Evolutionary conservation across 1,284 basidiomycete species (phyloP).

Genomic region (Ceratobasidium sp.): DNA sequence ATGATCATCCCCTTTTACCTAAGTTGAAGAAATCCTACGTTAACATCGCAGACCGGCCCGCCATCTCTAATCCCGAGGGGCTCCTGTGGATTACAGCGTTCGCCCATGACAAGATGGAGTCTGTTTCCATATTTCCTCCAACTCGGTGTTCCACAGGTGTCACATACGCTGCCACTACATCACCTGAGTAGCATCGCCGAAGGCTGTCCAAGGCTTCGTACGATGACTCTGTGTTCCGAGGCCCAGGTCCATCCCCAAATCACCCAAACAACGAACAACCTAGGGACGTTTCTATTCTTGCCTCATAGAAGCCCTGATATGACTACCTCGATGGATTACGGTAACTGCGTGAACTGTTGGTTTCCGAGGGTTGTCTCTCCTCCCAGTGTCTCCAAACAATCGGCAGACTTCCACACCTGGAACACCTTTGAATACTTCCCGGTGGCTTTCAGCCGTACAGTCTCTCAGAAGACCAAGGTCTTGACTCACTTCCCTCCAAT

Average conservation of each 20-base stretch:
- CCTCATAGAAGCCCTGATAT: too few relatives aligned
- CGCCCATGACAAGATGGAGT: background rate
- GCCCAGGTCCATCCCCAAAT: background rate
- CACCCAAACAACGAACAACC: background rate
- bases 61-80: background rate
- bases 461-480: too few relatives aligned
- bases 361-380: too few relatives aligned
- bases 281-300: too few relatives aligned
- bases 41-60: background rate
- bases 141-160: background rate
- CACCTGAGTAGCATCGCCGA: background rate
- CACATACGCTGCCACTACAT: background rate
- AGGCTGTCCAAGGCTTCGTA: background rate
- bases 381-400: too few relatives aligned
- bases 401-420: too few relatives aligned
- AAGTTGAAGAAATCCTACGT: background rate
- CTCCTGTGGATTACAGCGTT: constrained; percentile 8
- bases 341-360: too few relatives aligned
- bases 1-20: background rate
- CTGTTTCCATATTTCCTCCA: background rate
- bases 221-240: background rate
- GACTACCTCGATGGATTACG: too few relatives aligned
- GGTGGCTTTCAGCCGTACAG: too few relatives aligned
- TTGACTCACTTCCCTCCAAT: too few relatives aligned
- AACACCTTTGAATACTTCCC: too few relatives aligned